Evolutionary conservation across 2,329 filamentous ascomycete genomes (phyloP), one percentile per base, ranked within the genome.

Genomic region (Rhynchosporium graminicola): DNA sequence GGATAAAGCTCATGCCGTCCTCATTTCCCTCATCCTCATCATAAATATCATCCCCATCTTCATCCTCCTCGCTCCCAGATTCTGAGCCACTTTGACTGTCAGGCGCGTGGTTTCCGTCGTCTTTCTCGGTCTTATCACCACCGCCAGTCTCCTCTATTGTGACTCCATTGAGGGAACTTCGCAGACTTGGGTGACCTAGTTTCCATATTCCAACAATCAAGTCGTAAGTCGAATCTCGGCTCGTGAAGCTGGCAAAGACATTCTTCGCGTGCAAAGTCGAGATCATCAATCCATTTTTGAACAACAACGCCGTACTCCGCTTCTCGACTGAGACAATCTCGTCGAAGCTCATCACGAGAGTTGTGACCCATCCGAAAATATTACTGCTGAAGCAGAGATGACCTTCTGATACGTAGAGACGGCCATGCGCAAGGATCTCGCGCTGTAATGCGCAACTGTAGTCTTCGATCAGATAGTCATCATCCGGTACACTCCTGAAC

Each of bases 381-480:
- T 99, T 99, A 80, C 95, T 98, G 72, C 93, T 97, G 77, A 99
- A 99, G 79, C 95, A 99, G 52, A 99, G 86, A 74, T 99, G 94
- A 10, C 94, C 93, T 77, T 99, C 95, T 0, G 95, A 98, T 47
- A 99, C 91, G 73, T 99, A 99, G 13, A 99, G 83, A 46, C 95
- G 86, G 5, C 95, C 95, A 69, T 97, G 95, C 6, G 96, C 87
- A 42, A 99, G 84, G 64, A 99, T 99, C 74, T 99, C 96, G 68
- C 93, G 87, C 76, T 99, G 95, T 63, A 99, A 77, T 3, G 95
- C 95, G 74, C 95, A 97, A 75, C 95, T 97, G 76, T 98, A 99
- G 75, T 99, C 95, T 74, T 99, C 95, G 68, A 99, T 98, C 31
- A 99, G 82, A 73, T 97, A 97, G 76, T 99, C 95, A 72, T 99